Conservation (phyloP, 805 yeast species). For the Candida railenensis region DNA sequence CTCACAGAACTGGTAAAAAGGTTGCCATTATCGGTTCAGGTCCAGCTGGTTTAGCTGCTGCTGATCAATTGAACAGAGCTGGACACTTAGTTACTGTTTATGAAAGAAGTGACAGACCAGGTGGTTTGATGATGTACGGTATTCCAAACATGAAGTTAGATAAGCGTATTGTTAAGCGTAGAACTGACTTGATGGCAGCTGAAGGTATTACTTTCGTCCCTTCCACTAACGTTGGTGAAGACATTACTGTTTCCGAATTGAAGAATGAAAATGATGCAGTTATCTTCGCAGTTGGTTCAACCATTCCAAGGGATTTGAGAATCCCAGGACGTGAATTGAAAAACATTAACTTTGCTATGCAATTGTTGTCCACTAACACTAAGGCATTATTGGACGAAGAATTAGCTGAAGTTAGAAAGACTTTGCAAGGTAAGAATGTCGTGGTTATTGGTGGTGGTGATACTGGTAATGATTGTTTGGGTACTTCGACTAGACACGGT, state of each 20-base stretch:
- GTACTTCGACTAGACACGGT: constrained; percentile 96
- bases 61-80: constrained; percentile 95
- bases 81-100: constrained; percentile 91
- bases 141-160: constrained; percentile 99
- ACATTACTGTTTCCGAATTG: constrained; percentile 68
- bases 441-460: constrained; percentile 99
- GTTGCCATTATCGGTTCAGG: constrained; percentile 95
- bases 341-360: constrained; percentile 94
- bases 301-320: constrained; percentile 91
- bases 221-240: constrained; percentile 82
- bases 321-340: constrained; percentile 91
- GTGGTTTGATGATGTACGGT: constrained; percentile 98
- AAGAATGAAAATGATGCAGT: constrained; percentile 74
- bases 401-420: constrained; percentile 70
- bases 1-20: constrained; percentile 75
- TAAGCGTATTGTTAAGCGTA: constrained; percentile 87
- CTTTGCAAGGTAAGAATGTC: constrained; percentile 81
- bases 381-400: constrained; percentile 81
- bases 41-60: constrained; percentile 95
- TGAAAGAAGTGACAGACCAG: constrained; percentile 93
- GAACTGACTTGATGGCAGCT: constrained; percentile 84
- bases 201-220: constrained; percentile 85
- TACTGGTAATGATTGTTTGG: constrained; percentile 98
- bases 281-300: constrained; percentile 88
- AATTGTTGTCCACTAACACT: constrained; percentile 83